Evolutionary conservation across 352 stramenopile genomes (phyloP), one percentile per base, ranked within the genome.

Genomic region (Globisporangium rhizosaccharum): DNA sequence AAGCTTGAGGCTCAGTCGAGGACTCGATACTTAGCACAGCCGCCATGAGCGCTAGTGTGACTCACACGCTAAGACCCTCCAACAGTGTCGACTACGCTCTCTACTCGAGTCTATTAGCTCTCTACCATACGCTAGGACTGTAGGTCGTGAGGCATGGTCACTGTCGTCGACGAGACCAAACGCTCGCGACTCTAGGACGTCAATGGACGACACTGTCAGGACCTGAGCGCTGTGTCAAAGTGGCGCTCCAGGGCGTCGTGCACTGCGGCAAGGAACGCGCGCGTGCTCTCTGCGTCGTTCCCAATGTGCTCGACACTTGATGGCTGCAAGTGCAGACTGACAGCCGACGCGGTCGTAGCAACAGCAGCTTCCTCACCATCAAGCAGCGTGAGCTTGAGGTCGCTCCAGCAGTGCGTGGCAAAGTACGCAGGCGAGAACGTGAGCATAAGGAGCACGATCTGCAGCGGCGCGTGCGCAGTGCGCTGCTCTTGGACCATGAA

Each of bases 401-500:
- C 64, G 46, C 71, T 73, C 55, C 59, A 66, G 26, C 70, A 73
- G 17, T 67, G 66, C 8, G 74, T 83, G 18, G 73, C 42, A 57
- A 78, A 83, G 41, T 67, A 81, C 10, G 59, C 67, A 8, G 61
- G 55, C 2, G 74, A 65, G 57, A 83, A 83, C n/a, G 62, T 51
- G 23, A 83, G 53, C 18, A 33, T 60, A 15, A 83, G 62, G 18
- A 83, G 51, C 51, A 79, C 49, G 18, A 83, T 78, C 20, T 62
- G 69, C 45, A 83, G 63, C 23, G 71, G 60, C 10, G 69, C 63
- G 41, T 59, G 47, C 41, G 51, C 53, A 37, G 76, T 61, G 28
- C 63, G 61, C 51, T 83, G 73, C 56, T 83, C 74, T 51, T 83
- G 74, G 6, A 80, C 44, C 64, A 81, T 72, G 61, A 83, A 81